A percentile compares a stretch with the other conserved stretches of the same genome.
phyloP scores from a whole-genome alignment of 2,329 filamentous ascomycete species.

The Arachnomyces sp. region DNA sequence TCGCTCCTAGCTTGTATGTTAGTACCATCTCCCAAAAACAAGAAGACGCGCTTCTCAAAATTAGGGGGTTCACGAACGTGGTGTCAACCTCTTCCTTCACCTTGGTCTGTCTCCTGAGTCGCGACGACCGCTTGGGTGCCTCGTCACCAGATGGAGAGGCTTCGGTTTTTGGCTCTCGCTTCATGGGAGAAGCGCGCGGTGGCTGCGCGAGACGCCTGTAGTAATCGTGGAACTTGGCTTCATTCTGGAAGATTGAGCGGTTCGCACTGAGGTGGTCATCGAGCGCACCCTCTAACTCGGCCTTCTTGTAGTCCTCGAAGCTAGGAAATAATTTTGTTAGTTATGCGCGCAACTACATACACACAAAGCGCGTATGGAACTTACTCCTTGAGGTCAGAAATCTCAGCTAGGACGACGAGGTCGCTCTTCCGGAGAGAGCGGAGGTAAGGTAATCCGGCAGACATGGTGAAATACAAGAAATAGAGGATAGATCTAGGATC shows the following conservation, averaged over 20 bases:
- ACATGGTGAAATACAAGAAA: slow-evolving; percentile 45
- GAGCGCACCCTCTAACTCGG: slow-evolving; percentile 67
- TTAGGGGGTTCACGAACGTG: slow-evolving; percentile 12
- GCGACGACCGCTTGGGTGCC: slow-evolving; percentile 26
- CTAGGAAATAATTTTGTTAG: slow-evolving; percentile 34
- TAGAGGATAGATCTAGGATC: slow-evolving; percentile 28
- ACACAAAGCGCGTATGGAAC: slow-evolving; percentile 31
- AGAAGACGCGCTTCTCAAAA: slow-evolving; percentile 7
- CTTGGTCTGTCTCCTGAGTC: slow-evolving; percentile 36
- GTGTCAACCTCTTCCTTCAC: slow-evolving; percentile 31
- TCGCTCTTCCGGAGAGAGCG: slow-evolving; percentile 76
- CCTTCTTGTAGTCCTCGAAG: slow-evolving; percentile 65
- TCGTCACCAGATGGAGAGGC: slow-evolving; percentile 26
- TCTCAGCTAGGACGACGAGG: slow-evolving; percentile 64
- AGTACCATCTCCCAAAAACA: neutral
- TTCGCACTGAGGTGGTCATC: slow-evolving; percentile 68
- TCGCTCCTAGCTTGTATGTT: slow-evolving; percentile 12
- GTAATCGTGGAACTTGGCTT: slow-evolving; percentile 64
- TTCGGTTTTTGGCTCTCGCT: slow-evolving; percentile 38
- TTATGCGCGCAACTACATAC: neutral
- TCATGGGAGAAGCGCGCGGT: slow-evolving; percentile 40
- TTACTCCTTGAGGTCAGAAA: slow-evolving; percentile 65
- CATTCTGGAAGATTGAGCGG: slow-evolving; percentile 54
- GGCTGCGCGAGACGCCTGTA: slow-evolving; percentile 50
- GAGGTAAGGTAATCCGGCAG: slow-evolving; percentile 62